phyloP scores from a whole-genome alignment of 306 rosid genomes.

The Medicago truncatula region DNA sequence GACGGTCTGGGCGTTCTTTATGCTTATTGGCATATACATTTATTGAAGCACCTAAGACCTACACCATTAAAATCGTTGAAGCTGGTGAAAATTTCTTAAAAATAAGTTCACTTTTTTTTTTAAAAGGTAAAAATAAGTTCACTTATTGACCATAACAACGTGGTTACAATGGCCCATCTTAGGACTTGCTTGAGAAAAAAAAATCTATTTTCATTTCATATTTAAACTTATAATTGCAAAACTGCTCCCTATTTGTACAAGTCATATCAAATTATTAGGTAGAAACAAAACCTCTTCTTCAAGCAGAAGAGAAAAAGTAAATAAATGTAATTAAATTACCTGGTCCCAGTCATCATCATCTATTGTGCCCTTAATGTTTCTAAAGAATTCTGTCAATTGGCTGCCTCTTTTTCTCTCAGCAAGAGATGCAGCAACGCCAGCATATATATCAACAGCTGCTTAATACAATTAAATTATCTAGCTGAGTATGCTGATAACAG shows the following conservation, averaged over 20 bases:
- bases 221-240: neutral
- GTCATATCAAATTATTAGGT: conserved; percentile 29
- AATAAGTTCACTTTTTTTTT: conserved; percentile 24
- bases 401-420: conserved; percentile 95
- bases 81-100: conserved; percentile 29
- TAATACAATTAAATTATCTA: conserved; percentile 35
- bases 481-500: conserved; percentile 33
- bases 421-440: conserved; percentile 93
- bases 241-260: conserved; percentile 3
- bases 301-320: conserved; percentile 39
- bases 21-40: conserved; percentile 97
- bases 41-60: conserved; percentile 98
- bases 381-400: conserved; percentile 91
- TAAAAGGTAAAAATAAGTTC: conserved; percentile 5
- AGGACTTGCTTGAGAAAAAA: neutral
- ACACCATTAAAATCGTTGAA: conserved; percentile 43
- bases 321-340: conserved; percentile 54
- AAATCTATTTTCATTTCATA: neutral
- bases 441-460: conserved; percentile 96
- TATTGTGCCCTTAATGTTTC: conserved; percentile 91
- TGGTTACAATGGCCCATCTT: conserved; percentile 27
- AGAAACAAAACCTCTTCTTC: conserved; percentile 16
- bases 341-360: conserved; percentile 98
- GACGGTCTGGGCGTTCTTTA: conserved; percentile 98
- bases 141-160: conserved; percentile 8